Percentiles rank a stretch among this genome's conserved stretches.
Evolutionary conservation across 768 basidiomycete genomes (phyloP).

Genomic region (Suillus fuscotomentosus): DNA sequence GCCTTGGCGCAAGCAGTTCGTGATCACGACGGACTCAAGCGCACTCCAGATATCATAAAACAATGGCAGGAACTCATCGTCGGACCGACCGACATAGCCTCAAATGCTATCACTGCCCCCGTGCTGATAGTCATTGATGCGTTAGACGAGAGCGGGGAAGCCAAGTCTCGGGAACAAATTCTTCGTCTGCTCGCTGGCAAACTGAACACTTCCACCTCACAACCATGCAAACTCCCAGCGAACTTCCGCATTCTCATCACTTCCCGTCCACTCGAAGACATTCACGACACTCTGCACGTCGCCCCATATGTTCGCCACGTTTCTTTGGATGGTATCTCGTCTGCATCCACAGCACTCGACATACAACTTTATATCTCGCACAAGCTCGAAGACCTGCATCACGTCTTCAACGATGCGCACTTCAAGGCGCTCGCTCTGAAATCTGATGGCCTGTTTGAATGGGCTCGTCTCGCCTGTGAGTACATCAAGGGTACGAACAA

Average conservation of each 20-base stretch:
- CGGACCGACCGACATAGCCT: constrained; percentile 5
- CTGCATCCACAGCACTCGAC: background rate
- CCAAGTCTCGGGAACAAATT: constrained; percentile 7
- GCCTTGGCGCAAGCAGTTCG: background rate
- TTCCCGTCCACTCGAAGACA: constrained; percentile 7
- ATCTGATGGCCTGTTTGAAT: too few relatives aligned
- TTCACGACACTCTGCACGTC: constrained; percentile 9
- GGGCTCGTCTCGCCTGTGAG: too few relatives aligned
- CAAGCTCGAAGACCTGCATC: background rate
- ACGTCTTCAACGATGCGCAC: background rate
- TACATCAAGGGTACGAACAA: too few relatives aligned
- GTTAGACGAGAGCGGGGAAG: constrained; percentile 17
- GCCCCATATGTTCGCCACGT: background rate
- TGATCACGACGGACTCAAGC: background rate
- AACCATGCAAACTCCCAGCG: constrained; percentile 1
- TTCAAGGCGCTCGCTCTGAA: background rate
- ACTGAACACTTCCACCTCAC: background rate
- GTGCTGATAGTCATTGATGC: constrained; percentile 26
- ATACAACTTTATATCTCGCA: constrained; percentile 7
- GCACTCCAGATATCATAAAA: background rate
- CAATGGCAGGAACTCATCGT: constrained; percentile 20
- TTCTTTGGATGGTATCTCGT: constrained; percentile 2
- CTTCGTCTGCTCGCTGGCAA: constrained; percentile 10
- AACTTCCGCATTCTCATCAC: constrained; percentile 18
- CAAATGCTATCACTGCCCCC: constrained; percentile 13